Evolutionary conservation across 2,329 filamentous ascomycete species (phyloP).

Genomic region (Pseudogymnoascus sp.): DNA sequence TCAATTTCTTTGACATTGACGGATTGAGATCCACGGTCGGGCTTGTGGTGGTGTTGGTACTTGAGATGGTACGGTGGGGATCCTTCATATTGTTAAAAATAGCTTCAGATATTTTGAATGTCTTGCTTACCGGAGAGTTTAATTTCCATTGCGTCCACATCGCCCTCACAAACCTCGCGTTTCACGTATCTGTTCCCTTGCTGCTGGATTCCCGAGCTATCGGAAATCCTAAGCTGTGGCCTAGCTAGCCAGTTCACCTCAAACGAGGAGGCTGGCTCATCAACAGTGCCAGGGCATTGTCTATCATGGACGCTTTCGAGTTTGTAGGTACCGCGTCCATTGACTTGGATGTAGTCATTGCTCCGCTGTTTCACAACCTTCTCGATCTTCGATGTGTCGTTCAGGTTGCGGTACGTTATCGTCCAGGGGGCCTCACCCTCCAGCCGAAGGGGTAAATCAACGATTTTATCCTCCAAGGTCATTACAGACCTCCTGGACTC

Average conservation of each 20-base stretch:
- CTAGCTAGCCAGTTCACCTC: constrained; percentile 78
- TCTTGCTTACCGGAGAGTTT: constrained; percentile 58
- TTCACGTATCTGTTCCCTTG: constrained; percentile 56
- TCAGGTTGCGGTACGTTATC: constrained; percentile 64
- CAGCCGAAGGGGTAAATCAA: constrained; percentile 73
- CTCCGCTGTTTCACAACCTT: constrained; percentile 40
- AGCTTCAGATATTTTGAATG: neutral
- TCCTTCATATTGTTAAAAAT: constrained; percentile 38
- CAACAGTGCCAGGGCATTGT: constrained; percentile 74
- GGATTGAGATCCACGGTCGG: constrained; percentile 56
- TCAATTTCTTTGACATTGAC: constrained; percentile 65
- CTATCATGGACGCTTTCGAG: constrained; percentile 69
- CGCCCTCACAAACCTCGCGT: constrained; percentile 83
- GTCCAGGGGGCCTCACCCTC: constrained; percentile 82
- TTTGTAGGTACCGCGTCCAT: constrained; percentile 66
- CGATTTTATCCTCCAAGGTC: constrained; percentile 65
- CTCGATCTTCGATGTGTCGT: constrained; percentile 39
- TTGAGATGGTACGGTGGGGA: constrained; percentile 74
- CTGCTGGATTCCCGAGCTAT: constrained; percentile 53
- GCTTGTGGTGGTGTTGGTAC: constrained; percentile 71
- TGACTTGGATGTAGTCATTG: constrained; percentile 64
- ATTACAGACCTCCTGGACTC: constrained; percentile 70
- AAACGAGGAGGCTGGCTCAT: constrained; percentile 65
- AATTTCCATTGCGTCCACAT: constrained; percentile 82
- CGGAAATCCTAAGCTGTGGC: constrained; percentile 60